Conservation (phyloP, 805 yeast genomes). For the Huiozyma naganishii region DNA sequence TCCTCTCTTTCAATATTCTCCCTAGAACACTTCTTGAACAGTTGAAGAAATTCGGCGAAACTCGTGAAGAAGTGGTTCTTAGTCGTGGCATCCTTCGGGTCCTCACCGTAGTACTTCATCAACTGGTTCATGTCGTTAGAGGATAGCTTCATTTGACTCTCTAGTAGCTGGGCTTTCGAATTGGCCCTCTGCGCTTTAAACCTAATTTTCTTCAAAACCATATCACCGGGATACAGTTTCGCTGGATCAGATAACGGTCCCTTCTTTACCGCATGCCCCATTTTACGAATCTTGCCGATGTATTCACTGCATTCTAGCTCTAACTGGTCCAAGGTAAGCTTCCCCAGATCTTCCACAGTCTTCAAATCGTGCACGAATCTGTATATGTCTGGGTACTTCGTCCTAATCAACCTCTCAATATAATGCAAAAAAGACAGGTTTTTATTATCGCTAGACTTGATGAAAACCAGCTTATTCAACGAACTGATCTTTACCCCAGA, state of each 20-base stretch:
- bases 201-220: conserved; percentile 41
- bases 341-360: conserved; percentile 43
- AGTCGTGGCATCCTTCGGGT: conserved; percentile 39
- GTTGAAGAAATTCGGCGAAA: conserved; percentile 47
- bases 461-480: conserved; percentile 55
- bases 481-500: conserved; percentile 63
- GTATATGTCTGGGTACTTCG: conserved; percentile 53
- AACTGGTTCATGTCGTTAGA: conserved; percentile 43
- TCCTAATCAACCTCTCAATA: conserved; percentile 57
- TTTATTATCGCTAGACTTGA: conserved; percentile 55
- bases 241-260: conserved; percentile 58
- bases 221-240: conserved; percentile 57
- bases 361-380: conserved; percentile 50
- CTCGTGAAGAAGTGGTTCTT: conserved; percentile 52
- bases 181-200: conserved; percentile 47
- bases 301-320: conserved; percentile 50
- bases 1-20: conserved; percentile 63
- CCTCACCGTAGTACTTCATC: conserved; percentile 67
- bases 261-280: conserved; percentile 41
- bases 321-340: conserved; percentile 52
- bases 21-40: conserved; percentile 51
- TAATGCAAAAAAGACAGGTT: conserved; percentile 65
- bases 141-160: conserved; percentile 41
- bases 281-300: conserved; percentile 38
- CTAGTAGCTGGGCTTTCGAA: conserved; percentile 39